phyloP scores from a whole-genome alignment of 1,139 yeast genomes.

The Geotrichum klebahnii region DNA sequence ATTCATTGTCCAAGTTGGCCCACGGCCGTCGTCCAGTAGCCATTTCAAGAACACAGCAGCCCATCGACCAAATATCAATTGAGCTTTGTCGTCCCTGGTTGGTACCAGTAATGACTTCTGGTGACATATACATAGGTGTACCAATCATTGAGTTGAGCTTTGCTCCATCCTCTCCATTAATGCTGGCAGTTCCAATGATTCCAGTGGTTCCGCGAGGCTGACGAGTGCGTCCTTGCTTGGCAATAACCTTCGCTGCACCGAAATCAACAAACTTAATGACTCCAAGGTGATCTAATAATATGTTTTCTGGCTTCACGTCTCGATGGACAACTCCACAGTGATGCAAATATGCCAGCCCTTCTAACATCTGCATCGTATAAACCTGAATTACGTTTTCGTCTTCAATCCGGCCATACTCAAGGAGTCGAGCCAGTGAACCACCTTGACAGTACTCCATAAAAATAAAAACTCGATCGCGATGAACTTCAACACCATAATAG shows the following conservation, averaged over 20 bases:
- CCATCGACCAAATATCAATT: conserved; percentile 64
- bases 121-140: conserved; percentile 99
- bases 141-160: conserved; percentile 66
- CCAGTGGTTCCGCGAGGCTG: conserved; percentile 25
- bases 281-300: conserved; percentile 84
- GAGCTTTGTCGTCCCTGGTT: conserved; percentile 64
- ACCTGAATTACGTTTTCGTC: conserved; percentile 92
- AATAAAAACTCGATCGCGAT: conserved; percentile 88
- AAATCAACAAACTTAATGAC: conserved; percentile 93
- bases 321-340: conserved; percentile 95
- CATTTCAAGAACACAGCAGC: conserved; percentile 96
- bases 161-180: conserved; percentile 26
- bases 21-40: conserved; percentile 53
- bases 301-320: conserved; percentile 94
- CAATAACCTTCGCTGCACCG: conserved; percentile 95
- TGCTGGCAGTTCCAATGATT: conserved; percentile 15
- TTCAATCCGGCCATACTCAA: conserved; percentile 89
- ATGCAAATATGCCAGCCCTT: conserved; percentile 91
- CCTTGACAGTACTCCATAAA: conserved; percentile 98
- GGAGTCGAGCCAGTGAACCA: conserved; percentile 79
- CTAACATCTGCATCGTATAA: conserved; percentile 86
- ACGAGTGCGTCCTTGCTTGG: conserved; percentile 55
- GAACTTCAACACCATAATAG: conserved; percentile 95
- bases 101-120: conserved; percentile 87
- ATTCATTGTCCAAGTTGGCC: conserved; percentile 89